These are phyloP conservation scores for Cryptosporidium parvum DNA, from an alignment of 169 alveolate genomes.

Conservation along the genomic window DNA sequence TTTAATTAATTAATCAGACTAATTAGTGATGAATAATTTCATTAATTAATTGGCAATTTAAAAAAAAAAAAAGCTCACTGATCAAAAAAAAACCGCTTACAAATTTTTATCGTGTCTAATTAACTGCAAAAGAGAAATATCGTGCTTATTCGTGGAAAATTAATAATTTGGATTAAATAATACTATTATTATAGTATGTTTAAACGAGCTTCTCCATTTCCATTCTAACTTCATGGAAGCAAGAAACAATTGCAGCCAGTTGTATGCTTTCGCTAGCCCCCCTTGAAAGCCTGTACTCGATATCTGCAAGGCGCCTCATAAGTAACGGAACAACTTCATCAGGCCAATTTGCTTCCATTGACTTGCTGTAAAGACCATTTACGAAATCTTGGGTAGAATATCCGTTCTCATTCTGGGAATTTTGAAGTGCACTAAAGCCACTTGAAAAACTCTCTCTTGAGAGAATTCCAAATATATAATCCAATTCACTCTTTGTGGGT, in stretches of 20 bases:
- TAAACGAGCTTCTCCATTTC: slow-evolving; percentile 82
- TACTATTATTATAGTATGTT: neutral
- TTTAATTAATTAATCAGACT: neutral
- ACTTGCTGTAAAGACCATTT: slow-evolving; percentile 84
- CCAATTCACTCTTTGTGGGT: slow-evolving; percentile 89
- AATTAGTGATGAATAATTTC: neutral
- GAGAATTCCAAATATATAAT: slow-evolving; percentile 82
- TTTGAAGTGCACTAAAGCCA: slow-evolving; percentile 82
- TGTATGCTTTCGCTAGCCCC: slow-evolving; percentile 87
- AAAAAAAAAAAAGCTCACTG: neutral
- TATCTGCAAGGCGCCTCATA: slow-evolving; percentile 86
- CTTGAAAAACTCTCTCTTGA: slow-evolving; percentile 83
- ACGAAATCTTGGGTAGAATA: slow-evolving; percentile 90
- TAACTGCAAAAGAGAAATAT: neutral
- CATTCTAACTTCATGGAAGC: slow-evolving; percentile 85
- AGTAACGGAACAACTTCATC: slow-evolving; percentile 85
- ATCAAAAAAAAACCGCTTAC: slow-evolving; percentile 2
- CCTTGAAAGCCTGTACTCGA: slow-evolving; percentile 87
- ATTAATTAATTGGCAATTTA: neutral
- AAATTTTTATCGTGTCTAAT: slow-evolving; percentile 12
- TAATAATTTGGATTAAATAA: neutral
- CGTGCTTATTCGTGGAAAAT: neutral
- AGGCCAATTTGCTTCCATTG: slow-evolving; percentile 85
- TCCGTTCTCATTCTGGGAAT: slow-evolving; percentile 86
- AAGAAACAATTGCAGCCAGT: slow-evolving; percentile 85